Evolutionary conservation across 2,329 filamentous ascomycete genomes (phyloP).

Genomic region (Stemphylium vesicarium): DNA sequence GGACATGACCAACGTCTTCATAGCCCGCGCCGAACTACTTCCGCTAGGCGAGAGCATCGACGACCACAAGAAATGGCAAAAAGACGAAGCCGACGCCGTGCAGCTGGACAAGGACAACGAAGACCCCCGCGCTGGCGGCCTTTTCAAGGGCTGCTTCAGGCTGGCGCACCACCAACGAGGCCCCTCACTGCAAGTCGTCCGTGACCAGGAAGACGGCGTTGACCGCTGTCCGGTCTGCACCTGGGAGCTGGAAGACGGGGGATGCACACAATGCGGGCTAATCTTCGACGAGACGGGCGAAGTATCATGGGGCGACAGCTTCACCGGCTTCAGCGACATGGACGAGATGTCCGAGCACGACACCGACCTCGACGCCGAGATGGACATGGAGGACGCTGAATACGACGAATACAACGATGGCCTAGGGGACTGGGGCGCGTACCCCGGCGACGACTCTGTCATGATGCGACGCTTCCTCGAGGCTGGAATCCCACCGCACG

Average conservation of each 20-base stretch:
- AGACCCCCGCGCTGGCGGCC: constrained; percentile 58
- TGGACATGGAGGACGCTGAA: constrained; percentile 51
- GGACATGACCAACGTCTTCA: constrained; percentile 69
- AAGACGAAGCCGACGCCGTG: constrained; percentile 65
- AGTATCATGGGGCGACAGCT: constrained; percentile 47
- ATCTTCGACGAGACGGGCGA: constrained; percentile 58
- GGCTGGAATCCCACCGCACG: constrained; percentile 34
- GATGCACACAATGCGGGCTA: constrained; percentile 61
- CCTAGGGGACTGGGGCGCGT: constrained; percentile 40
- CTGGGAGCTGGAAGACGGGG: constrained; percentile 68
- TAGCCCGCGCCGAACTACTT: constrained; percentile 64
- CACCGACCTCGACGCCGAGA: constrained; percentile 48
- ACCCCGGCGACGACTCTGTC: constrained; percentile 37
- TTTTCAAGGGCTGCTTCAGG: constrained; percentile 69
- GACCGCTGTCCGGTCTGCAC: constrained; percentile 67
- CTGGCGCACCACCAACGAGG: constrained; percentile 26
- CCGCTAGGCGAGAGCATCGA: constrained; percentile 68
- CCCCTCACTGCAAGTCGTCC: constrained; percentile 51
- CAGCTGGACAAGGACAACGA: constrained; percentile 65
- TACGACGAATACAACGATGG: constrained; percentile 43
- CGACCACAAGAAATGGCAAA: constrained; percentile 64
- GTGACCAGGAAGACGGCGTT: constrained; percentile 66
- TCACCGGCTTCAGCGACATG: constrained; percentile 54
- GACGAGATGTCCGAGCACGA: constrained; percentile 52
- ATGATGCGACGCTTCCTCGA: constrained; percentile 45